Conservation (phyloP, 2,329 filamentous ascomycete species). For the Neofusicoccum kwambonambiense region DNA sequence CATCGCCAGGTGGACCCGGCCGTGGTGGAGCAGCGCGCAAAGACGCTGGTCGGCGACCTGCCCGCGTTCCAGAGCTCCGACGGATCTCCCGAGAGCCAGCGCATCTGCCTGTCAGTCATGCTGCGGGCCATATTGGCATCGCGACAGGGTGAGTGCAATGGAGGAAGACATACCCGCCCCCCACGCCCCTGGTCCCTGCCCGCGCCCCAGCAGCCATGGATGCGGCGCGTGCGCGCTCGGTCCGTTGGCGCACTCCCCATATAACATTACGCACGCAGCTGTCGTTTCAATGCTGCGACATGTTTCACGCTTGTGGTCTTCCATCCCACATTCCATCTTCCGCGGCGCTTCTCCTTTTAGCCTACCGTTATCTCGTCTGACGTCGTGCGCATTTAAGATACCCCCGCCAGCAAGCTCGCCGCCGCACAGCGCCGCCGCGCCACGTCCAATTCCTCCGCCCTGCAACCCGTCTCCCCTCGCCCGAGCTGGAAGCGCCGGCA, state of each 20-base stretch:
- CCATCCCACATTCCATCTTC: slow-evolving; percentile 12
- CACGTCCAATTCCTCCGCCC: slow-evolving; percentile 47
- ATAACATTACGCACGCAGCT: slow-evolving; percentile 17
- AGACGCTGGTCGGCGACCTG: slow-evolving; percentile 60
- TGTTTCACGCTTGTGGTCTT: slow-evolving; percentile 17
- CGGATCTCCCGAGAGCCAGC: slow-evolving; percentile 68
- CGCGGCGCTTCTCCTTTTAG: not conserved
- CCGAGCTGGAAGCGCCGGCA: slow-evolving; percentile 41
- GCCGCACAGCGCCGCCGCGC: slow-evolving; percentile 43
- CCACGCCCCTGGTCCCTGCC: slow-evolving; percentile 3
- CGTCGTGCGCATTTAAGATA: slow-evolving; percentile 14
- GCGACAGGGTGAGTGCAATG: slow-evolving; percentile 63
- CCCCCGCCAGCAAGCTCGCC: slow-evolving; percentile 24
- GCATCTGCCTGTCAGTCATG: slow-evolving; percentile 73
- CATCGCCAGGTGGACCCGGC: slow-evolving; percentile 70
- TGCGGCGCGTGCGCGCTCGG: slow-evolving; percentile 16
- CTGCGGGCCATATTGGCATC: slow-evolving; percentile 68
- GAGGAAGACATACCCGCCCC: not conserved
- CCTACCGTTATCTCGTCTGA: slow-evolving; percentile 3
- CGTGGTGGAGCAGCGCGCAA: slow-evolving; percentile 64
- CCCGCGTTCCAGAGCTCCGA: slow-evolving; percentile 72
- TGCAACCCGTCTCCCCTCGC: slow-evolving; percentile 40
- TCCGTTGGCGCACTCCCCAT: slow-evolving; percentile 11
- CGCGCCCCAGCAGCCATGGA: not conserved
- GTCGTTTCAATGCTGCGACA: slow-evolving; percentile 15